These are phyloP conservation scores for Pseudogymnoascus sp. DNA, from an alignment of 2,329 filamentous ascomycete species.

Conservation along the genomic window DNA sequence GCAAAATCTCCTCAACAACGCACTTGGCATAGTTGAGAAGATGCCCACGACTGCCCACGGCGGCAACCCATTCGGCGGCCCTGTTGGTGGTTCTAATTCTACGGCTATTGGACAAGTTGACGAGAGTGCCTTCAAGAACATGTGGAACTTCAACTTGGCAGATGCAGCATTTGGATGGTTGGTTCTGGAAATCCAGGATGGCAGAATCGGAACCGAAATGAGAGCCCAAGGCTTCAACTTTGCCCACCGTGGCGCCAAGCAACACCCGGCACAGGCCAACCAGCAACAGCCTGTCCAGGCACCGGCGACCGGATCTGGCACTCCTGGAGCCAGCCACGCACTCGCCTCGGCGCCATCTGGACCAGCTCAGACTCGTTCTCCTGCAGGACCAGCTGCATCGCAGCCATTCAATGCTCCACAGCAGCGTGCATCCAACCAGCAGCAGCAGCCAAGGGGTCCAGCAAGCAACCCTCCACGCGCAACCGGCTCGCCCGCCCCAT, in stretches of 20 bases:
- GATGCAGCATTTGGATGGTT: constrained; percentile 96
- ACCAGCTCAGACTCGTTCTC: constrained; percentile 21
- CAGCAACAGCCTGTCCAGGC: constrained; percentile 27
- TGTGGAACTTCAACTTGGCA: constrained; percentile 99
- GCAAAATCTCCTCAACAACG: constrained; percentile 83
- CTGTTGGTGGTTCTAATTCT: constrained; percentile 57
- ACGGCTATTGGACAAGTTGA: constrained; percentile 79
- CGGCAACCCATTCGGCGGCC: constrained; percentile 92
- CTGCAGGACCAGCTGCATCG: constrained; percentile 19
- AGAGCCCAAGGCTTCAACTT: constrained; percentile 98
- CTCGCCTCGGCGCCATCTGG: constrained; percentile 26
- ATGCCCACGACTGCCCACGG: constrained; percentile 94
- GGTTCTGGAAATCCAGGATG: constrained; percentile 88
- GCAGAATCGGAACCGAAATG: constrained; percentile 97
- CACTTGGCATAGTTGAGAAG: constrained; percentile 88
- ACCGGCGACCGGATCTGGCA: constrained; percentile 27
- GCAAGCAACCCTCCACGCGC: constrained; percentile 22
- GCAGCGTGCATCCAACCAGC: constrained; percentile 20
- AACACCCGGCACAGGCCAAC: constrained; percentile 37
- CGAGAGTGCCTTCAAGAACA: constrained; percentile 99
- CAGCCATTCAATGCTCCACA: constrained; percentile 22
- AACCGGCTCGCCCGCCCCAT: constrained; percentile 24
- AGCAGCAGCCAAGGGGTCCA: constrained; percentile 25
- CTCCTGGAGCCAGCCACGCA: constrained; percentile 26
- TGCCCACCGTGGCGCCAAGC: constrained; percentile 85